phyloP scores from a whole-genome alignment of 106 monocot genomes.

The Cymbidium sinense region DNA sequence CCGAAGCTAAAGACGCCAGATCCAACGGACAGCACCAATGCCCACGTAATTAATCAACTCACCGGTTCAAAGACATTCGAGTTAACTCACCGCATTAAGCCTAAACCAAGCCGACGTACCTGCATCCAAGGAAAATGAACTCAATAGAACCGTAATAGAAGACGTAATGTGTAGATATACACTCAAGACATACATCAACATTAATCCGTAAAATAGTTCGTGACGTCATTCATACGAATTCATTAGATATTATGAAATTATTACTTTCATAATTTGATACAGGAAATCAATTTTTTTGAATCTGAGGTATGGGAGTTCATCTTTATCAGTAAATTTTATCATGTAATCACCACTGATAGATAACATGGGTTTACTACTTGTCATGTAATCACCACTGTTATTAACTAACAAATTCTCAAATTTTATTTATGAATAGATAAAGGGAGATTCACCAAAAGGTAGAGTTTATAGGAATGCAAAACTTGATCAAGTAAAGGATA shows the following conservation, averaged over 20 bases:
- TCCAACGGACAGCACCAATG: no score
- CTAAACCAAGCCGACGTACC: no score
- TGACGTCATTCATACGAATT: no score
- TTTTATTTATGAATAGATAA: conserved; percentile 52
- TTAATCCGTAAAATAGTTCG: no score
- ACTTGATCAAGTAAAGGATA: conserved; percentile 76
- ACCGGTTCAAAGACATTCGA: no score
- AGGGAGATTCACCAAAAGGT: conserved; percentile 96
- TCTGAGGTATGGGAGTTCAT: conserved; percentile 47
- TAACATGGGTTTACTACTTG: background rate
- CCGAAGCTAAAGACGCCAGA: no score
- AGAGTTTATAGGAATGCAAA: conserved; percentile 85
- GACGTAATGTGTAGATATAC: no score
- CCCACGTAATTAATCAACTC: no score
- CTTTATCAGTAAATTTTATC: conserved; percentile 4
- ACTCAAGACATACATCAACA: no score
- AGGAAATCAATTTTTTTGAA: conserved; percentile 84
- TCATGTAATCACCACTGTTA: background rate
- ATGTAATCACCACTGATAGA: background rate
- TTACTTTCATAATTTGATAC: conserved; percentile 13
- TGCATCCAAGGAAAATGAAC: no score
- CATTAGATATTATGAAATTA: background rate
- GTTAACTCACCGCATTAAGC: no score
- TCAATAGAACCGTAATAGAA: no score
- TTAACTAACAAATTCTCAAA: background rate